These are phyloP conservation scores for Pseudogymnoascus sp. DNA, from an alignment of 2,329 filamentous ascomycete species.

Conservation along the genomic window DNA sequence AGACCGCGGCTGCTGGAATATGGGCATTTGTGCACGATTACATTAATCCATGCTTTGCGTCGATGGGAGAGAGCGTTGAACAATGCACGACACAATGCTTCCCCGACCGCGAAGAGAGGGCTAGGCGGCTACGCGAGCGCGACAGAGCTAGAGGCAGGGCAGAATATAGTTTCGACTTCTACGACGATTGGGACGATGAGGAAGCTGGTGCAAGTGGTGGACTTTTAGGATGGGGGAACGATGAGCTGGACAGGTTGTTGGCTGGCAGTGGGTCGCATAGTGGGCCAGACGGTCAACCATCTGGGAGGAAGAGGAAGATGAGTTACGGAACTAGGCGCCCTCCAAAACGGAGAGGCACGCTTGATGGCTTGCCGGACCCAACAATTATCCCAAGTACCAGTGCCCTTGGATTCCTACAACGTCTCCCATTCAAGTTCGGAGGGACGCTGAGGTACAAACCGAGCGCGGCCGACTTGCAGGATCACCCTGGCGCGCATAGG, in stretches of 20 bases:
- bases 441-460: conserved; percentile 80
- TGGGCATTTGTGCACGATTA: conserved; percentile 85
- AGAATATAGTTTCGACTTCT: conserved; percentile 91
- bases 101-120: conserved; percentile 65
- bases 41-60: conserved; percentile 69
- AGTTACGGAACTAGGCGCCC: conserved; percentile 70
- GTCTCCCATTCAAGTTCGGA: conserved; percentile 77
- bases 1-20: conserved; percentile 82
- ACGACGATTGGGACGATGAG: conserved; percentile 86
- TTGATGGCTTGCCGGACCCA: conserved; percentile 52
- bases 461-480: conserved; percentile 81
- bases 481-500: conserved; percentile 59
- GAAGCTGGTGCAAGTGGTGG: conserved; percentile 44
- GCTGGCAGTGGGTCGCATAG: conserved; percentile 54
- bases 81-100: conserved; percentile 66
- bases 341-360: conserved; percentile 48
- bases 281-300: conserved; percentile 50
- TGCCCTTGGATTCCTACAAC: conserved; percentile 74
- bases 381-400: conserved; percentile 86
- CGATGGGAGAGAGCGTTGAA: conserved; percentile 58
- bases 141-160: conserved; percentile 53
- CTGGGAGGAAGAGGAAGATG: conserved; percentile 71
- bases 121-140: conserved; percentile 59
- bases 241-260: conserved; percentile 78
- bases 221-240: conserved; percentile 68